A percentile compares a stretch with the other conserved stretches of the same genome.
Evolutionary conservation across 441 rosid genomes (phyloP).

Genomic region (Francoa sonchifolia): DNA sequence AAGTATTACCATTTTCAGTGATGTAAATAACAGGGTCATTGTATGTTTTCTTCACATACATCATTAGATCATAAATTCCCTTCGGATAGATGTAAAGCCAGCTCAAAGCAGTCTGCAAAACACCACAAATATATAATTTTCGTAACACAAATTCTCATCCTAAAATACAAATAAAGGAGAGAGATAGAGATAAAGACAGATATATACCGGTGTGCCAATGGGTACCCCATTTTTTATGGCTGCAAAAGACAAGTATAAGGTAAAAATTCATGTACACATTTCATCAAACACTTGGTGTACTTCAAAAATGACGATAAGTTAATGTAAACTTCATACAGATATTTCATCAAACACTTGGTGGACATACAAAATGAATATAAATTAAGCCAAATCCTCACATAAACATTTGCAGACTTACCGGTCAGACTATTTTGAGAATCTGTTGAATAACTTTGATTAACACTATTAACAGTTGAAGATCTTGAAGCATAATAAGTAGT

Average conservation of each 20-base stretch:
- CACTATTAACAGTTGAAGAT: slow-evolving; percentile 3
- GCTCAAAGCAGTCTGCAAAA: slow-evolving; percentile 25
- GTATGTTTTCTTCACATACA: slow-evolving; percentile 30
- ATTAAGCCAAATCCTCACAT: background rate
- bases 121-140: no score
- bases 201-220: slow-evolving; percentile 26
- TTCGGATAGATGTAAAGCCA: slow-evolving; percentile 35
- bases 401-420: slow-evolving; percentile 14
- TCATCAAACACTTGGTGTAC: no score
- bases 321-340: no score
- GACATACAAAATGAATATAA: background rate
- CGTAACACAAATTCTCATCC: no score
- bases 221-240: slow-evolving; percentile 25
- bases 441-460: slow-evolving; percentile 17
- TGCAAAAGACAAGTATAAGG: slow-evolving; percentile 1
- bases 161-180: no score
- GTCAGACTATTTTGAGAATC: slow-evolving; percentile 18
- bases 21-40: slow-evolving; percentile 34
- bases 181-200: no score
- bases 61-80: slow-evolving; percentile 29
- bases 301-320: no score
- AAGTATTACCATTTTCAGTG: slow-evolving; percentile 40
- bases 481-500: slow-evolving; percentile 22
- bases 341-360: background rate
- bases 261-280: background rate